Evolutionary conservation across 805 yeast genomes (phyloP), one percentile per base, ranked within the genome.

Genomic region (Candida ovalis): DNA sequence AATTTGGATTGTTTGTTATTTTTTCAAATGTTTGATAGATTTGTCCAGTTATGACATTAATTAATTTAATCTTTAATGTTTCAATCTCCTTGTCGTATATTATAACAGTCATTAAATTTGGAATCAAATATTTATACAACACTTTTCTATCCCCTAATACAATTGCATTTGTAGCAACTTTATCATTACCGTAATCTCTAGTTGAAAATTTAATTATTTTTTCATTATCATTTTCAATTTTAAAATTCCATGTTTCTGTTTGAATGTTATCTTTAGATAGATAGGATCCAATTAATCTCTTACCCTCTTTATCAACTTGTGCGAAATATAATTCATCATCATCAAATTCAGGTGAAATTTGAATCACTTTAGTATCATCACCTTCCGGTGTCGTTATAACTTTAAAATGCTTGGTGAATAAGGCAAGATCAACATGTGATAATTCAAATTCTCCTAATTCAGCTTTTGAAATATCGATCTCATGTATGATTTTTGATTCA

Each of bases 111-210:
- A 80, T 75, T 1, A 84, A 71, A 57, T 87, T 81, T 19, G 95
- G 96, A 58, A 86, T 76, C 50, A 91, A 68, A 63, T 86, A 91
- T 66, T 92, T 94, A 77, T 91, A 89, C 36, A 89, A 67, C 1
- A 88, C 92, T 1, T 83, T 73, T 60, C 88, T 77, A 56, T 86
- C 82, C 19, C 84, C 83, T 25, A 86, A 67, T 0, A 86, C 78
- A 23, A 78, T 74, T 8, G 96, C 97, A 42, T 84, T 62, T 13
- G 84, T 83, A 0, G 84, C 81, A 4, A 75, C 69, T 12, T 62
- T 56, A 18, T 71, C 76, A 13, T 64, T 66, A 9, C 61, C 63
- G 2, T 68, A 66, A 40, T 70, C 70, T 47, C 80, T 72, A 2
- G 63, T 38, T 0, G 73, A 68, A 28, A 70, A 62, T 0, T 74